Conservation (phyloP, 495 filamentous ascomycete species). For the Aspergillus diversus region DNA sequence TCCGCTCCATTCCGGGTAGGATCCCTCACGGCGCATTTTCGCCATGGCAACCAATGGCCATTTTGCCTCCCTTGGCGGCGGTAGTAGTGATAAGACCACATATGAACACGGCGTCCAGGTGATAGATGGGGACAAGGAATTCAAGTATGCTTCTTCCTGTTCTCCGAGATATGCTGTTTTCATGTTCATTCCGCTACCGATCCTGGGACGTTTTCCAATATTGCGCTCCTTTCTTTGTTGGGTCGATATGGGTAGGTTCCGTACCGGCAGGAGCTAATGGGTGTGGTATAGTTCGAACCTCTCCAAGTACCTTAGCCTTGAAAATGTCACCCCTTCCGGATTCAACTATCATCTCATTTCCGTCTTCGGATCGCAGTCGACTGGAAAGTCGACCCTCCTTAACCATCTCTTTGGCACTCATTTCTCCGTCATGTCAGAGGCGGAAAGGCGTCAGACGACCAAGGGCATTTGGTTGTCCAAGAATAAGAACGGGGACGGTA, state of each 20-base stretch:
- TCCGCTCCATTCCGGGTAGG: conserved; percentile 22
- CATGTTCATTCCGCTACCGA: background rate
- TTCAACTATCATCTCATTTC: conserved; percentile 99
- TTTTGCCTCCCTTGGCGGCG: conserved; percentile 77
- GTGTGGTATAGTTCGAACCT: conserved; percentile 66
- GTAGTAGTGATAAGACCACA: conserved; percentile 58
- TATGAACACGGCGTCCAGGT: conserved; percentile 97
- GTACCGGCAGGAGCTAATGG: conserved; percentile 27
- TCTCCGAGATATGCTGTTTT: background rate
- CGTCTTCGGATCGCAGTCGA: conserved; percentile 98
- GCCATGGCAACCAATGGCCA: conserved; percentile 83
- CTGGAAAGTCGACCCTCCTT: conserved; percentile 94
- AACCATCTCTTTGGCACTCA: conserved; percentile 95
- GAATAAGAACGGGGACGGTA: conserved; percentile 66
- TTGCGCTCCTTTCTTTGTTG: background rate
- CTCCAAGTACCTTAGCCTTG: conserved; percentile 75
- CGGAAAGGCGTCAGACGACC: conserved; percentile 89
- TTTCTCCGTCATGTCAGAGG: conserved; percentile 95
- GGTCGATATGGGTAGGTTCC: background rate
- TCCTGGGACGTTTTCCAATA: background rate
- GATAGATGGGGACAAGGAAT: conserved; percentile 91
- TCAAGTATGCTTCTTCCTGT: conserved; percentile 69
- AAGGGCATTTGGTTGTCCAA: conserved; percentile 99
- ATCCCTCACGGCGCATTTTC: conserved; percentile 54
- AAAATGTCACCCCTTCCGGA: conserved; percentile 79